Evolutionary conservation across 2,329 filamentous ascomycete species (phyloP), one percentile per base, ranked within the genome.

Genomic region (Alternaria incomplexa): DNA sequence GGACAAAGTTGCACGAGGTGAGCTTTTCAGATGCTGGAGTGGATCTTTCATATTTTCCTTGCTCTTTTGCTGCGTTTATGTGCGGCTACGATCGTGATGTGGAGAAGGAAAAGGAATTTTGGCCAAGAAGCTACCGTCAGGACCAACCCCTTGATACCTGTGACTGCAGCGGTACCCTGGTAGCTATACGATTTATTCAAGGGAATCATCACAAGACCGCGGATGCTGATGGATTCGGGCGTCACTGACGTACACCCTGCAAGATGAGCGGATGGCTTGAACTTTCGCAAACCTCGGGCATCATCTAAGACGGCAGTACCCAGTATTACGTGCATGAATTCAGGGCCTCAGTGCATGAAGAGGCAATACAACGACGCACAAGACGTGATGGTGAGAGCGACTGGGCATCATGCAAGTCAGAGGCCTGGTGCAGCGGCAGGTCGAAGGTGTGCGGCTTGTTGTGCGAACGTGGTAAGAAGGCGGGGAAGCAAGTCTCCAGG

Each of bases 371-470:
- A 60, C 30, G 59, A 63, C 58, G 58, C 17, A 65, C 32, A 61
- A 62, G 55, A 58, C 56, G 57, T 51, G 61, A 73, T 64, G 56
- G 64, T 57, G 61, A 65, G 61, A 64, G 67, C 58, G 56, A 73
- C 70, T 73, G 75, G 74, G 73, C 71, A 61, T 72, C 66, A 79
- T 79, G 76, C 77, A 75, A 70, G 75, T 76, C 70, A 78, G 71
- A 75, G 69, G 67, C 44, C 30, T 43, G 55, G 61, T 65, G 63
- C 66, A 61, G 69, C 65, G 63, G 65, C 65, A 69, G 58, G 61
- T 55, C 46, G 58, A 67, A 58, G 28, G 59, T 63, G 68, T 68
- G 72, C 64, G 66, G 66, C 61, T 65, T 40, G 70, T 63, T 69
- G 69, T 58, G 64, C 71, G 58, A 76, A 74, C 67, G 68, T 73